Base-by-base conservation (phyloP, 208 protist species). In the Vickermania ingenoplastis region DNA sequence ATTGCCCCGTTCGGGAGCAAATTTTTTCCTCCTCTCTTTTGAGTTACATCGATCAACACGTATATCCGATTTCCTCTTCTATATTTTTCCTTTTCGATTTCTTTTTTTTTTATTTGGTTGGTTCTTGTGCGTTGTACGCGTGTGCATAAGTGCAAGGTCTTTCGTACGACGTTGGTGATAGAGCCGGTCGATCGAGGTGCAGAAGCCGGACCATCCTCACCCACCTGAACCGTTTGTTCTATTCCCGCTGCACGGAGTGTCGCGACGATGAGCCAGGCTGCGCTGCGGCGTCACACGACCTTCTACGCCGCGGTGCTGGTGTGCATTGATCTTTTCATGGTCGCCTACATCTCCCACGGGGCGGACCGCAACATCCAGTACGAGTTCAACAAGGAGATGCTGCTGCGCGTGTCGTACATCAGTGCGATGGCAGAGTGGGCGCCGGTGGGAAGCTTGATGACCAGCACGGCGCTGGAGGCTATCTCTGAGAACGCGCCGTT, bases 61-160 rank as follows among this genome's bases (percentile, higher is more conserved):
- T 45, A 41, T 31, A 28, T 58, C 36, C 26, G 1, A 41, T 51
- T 2, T 57, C 41, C n/a, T 31, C 24, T 55, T 55, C 51, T 27
- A 5, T 5, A n/a, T 50, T 48, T 41, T n/a, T 59, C 52, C 7
- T 66, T 59, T 53, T 57, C 54, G 26, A 23, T 68, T 23, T 57
- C 21, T 57, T 30, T 26, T 13, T n/a, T 25, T 3, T 60, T 48
- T 24, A n/a, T n/a, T n/a, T n/a, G n/a, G n/a, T n/a, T n/a, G n/a
- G n/a, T n/a, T n/a, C n/a, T n/a, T n/a, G n/a, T n/a, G n/a, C n/a
- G n/a, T n/a, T n/a, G n/a, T n/a, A n/a, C n/a, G n/a, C n/a, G n/a
- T n/a, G n/a, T n/a, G n/a, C n/a, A n/a, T n/a, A n/a, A n/a, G n/a
- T n/a, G n/a, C n/a, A n/a, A n/a, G n/a, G n/a, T n/a, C n/a, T n/a